These are phyloP conservation scores for Microdochium nivale DNA, from an alignment of 2,329 filamentous ascomycete species.

Conservation along the genomic window DNA sequence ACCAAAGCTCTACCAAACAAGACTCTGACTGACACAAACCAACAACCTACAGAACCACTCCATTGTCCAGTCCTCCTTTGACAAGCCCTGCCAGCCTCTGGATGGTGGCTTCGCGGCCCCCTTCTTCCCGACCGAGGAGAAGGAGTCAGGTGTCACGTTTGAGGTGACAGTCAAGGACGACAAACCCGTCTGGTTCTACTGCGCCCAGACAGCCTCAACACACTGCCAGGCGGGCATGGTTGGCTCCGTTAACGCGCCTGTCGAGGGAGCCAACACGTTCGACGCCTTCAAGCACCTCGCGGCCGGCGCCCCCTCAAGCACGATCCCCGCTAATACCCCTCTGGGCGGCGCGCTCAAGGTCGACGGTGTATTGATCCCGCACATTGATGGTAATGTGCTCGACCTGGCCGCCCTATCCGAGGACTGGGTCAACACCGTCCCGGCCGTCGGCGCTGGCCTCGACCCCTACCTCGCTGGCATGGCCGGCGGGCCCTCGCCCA, in stretches of 20 bases:
- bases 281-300: constrained; percentile 25
- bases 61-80: constrained; percentile 29
- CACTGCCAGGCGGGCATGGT: constrained; percentile 36
- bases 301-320: constrained; percentile 21
- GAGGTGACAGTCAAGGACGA: constrained; percentile 20
- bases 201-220: constrained; percentile 21
- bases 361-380: constrained; percentile 19
- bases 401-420: constrained; percentile 15
- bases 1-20: no score
- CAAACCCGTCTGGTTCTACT: constrained; percentile 29
- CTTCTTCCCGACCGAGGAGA: constrained; percentile 24
- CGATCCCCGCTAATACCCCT: constrained; percentile 22
- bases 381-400: constrained; percentile 17
- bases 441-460: constrained; percentile 14
- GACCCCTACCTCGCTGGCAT: constrained; percentile 18
- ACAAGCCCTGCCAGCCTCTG: constrained; percentile 28
- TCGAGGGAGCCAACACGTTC: constrained; percentile 24
- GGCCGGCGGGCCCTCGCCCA: constrained; percentile 23
- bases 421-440: constrained; percentile 13
- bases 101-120: constrained; percentile 27
- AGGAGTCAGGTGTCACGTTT: constrained; percentile 22
- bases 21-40: no score
- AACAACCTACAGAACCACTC: constrained; percentile 21
- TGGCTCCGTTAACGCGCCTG: constrained; percentile 34
- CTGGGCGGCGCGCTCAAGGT: constrained; percentile 24